Percentiles rank a stretch among this genome's conserved stretches.
Evolutionary conservation across 345 rosid genomes (phyloP).

Genomic region (Eutrema japonicum): DNA sequence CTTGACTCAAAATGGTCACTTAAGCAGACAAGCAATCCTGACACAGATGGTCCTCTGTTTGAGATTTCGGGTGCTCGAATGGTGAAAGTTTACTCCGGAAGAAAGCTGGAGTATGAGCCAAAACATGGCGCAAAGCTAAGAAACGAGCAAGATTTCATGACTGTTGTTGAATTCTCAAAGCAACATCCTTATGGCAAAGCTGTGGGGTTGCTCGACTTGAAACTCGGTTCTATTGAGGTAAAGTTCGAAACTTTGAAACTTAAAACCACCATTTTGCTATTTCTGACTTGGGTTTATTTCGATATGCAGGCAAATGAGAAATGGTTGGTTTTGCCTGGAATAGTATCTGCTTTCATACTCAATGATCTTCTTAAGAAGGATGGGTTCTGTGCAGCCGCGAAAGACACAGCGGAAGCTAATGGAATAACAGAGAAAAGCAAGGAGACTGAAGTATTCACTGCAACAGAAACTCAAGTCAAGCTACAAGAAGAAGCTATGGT

Average conservation of each 20-base stretch:
- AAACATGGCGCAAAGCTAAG: constrained; percentile 51
- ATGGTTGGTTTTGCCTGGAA: constrained; percentile 61
- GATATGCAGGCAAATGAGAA: constrained; percentile 70
- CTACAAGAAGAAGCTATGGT: constrained; percentile 37
- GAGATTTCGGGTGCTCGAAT: constrained; percentile 62
- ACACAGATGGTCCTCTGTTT: constrained; percentile 57
- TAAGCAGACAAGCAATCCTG: constrained; percentile 43
- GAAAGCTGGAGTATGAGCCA: constrained; percentile 80
- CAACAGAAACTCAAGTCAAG: constrained; percentile 27
- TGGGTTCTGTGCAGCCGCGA: constrained; percentile 47
- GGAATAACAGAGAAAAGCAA: constrained; percentile 35
- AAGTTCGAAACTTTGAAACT: constrained; percentile 3
- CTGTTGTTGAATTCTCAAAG: constrained; percentile 78
- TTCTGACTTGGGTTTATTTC: constrained; percentile 17
- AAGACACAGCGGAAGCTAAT: constrained; percentile 37
- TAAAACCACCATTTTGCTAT: constrained; percentile 10
- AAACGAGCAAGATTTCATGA: constrained; percentile 65
- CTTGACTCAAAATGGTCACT: constrained; percentile 74
- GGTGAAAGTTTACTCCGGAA: constrained; percentile 67
- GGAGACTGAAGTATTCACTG: neutral
- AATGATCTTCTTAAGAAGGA: constrained; percentile 49
- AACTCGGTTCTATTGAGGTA: constrained; percentile 67
- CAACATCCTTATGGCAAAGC: constrained; percentile 84
- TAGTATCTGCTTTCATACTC: constrained; percentile 71
- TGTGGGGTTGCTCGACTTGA: constrained; percentile 78